Conservation (phyloP, 306 rosid genomes). For the Pterocarpus santalinus region DNA sequence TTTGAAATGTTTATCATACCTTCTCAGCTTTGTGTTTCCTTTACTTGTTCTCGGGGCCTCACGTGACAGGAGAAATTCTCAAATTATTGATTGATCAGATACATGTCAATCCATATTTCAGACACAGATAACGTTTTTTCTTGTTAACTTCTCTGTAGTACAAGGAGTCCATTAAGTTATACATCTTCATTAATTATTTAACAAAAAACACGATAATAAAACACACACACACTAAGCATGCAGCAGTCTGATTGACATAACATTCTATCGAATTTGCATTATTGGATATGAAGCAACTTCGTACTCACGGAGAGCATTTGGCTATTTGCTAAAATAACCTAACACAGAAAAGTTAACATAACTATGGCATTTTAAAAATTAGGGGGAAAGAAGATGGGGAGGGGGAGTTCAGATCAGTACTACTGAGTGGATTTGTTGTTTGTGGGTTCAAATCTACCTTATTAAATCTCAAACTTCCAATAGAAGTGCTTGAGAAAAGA, state of each 20-base stretch:
- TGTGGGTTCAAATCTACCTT: not conserved
- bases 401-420: not conserved
- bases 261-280: not conserved
- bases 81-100: no score
- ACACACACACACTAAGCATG: not conserved
- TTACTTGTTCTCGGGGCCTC: conserved; percentile 5
- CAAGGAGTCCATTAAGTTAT: not conserved
- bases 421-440: not conserved
- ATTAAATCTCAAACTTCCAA: not conserved
- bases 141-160: not conserved
- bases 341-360: not conserved
- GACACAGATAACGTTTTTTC: no score
- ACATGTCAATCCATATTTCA: not conserved
- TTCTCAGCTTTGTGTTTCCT: not conserved
- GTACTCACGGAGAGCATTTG: not conserved
- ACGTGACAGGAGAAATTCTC: not conserved
- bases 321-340: not conserved
- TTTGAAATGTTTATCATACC: conserved; percentile 27
- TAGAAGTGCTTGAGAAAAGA: not conserved
- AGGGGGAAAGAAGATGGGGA: no score
- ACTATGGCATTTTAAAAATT: no score
- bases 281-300: not conserved
- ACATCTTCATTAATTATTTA: no score
- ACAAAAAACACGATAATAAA: no score
- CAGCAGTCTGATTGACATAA: not conserved